Evolutionary conservation across 2,329 filamentous ascomycete genomes (phyloP), one percentile per base, ranked within the genome.

Genomic region (Cladophialophora psammophila): DNA sequence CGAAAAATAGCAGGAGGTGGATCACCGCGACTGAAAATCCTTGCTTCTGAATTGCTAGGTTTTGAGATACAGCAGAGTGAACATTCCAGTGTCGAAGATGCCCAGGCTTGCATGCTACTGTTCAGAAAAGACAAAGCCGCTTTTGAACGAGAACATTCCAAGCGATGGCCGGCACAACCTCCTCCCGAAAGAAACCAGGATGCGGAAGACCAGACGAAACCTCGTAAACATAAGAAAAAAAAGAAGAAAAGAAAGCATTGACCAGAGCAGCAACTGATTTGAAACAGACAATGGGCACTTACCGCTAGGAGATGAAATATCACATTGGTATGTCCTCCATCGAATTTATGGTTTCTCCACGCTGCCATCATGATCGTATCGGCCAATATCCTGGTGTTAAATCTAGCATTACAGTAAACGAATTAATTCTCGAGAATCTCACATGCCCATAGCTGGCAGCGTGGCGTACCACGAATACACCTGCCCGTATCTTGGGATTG

Each of bases 61-160:
- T 74, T 88, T 63, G 83, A 84, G 65, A 89, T 89, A 34, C 87
- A 89, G 74, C 81, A 80, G 4, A 86, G 86, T 1, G 83, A 85
- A 68, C 87, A 90, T 80, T 86, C 83, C 61, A 87, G 84, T 73
- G 81, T 90, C 63, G 87, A 89, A 74, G 95, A 99, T 82, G 95
- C 95, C 1, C 84, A 93, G 72, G 93, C 92, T 5, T 90, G 93
- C 0, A 98, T 99, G 93, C 81, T 94, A 64, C 81, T 99, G 50
- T 98, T 96, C 75, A 86, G 91, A 69, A 87, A 88, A 71, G 88
- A 93, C 77, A 98, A 97, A 80, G 84, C 89, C 18, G 91, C 85
- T 0, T 97, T 99, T 76, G 95, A 98, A 76, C 82, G 88, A 65
- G 92, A 96, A 76, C 88, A 93, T 77, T 82, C 89, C 64, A 89